Evolutionary conservation across 202 grass and related monocot species (phyloP).

Genomic region (Alloteropsis angusta): DNA sequence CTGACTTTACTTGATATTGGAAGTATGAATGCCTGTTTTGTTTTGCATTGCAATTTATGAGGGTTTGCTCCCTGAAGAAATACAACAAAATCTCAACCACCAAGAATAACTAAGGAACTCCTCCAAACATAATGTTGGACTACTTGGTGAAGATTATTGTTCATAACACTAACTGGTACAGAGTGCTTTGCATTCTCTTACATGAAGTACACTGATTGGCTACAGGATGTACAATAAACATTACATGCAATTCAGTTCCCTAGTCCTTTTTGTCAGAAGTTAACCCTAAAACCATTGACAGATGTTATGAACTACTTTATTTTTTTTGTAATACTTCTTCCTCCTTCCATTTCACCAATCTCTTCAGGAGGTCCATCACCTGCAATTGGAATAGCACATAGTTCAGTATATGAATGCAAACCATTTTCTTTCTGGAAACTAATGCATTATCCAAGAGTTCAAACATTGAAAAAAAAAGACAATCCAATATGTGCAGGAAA

Average conservation of each 20-base stretch:
- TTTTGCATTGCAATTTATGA: not conserved
- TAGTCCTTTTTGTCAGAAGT: conserved; percentile 9
- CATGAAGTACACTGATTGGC: not conserved
- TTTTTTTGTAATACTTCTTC: conserved; percentile 15
- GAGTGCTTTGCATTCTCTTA: not conserved
- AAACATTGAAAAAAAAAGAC: not conserved
- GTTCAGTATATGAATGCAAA: not conserved
- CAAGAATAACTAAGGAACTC: not conserved
- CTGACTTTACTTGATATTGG: not conserved
- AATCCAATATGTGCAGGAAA: not conserved
- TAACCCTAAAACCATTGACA: conserved; percentile 3
- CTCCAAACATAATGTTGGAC: not conserved
- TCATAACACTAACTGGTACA: not conserved
- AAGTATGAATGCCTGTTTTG: not conserved
- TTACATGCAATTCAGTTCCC: not conserved
- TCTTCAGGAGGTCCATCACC: conserved; percentile 41
- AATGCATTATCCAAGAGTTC: not conserved
- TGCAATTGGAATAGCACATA: not conserved
- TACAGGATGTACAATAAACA: not conserved
- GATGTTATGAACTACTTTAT: not conserved
- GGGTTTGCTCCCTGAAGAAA: not conserved
- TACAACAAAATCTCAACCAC: not conserved
- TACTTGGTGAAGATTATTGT: not conserved
- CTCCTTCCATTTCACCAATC: conserved; percentile 37
- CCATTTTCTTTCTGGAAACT: not conserved